Conservation (phyloP, 345 rosid species). For the Salix dunnii region DNA sequence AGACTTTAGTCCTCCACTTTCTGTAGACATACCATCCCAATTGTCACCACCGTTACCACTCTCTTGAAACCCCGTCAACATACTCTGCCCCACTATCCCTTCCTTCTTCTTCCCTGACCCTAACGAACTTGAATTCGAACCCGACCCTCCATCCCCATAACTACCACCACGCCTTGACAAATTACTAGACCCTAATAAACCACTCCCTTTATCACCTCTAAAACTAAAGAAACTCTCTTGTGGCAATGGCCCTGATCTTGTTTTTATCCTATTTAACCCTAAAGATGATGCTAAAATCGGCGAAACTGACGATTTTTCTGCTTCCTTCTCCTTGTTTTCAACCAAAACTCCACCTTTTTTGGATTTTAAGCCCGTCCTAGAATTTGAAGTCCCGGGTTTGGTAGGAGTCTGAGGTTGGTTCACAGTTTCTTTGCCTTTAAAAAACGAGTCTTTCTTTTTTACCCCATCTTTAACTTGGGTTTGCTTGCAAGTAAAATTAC, state of each 20-base stretch:
- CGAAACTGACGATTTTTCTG: constrained; percentile 43
- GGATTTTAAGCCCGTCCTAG: constrained; percentile 23
- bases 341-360: constrained; percentile 34
- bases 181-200: constrained; percentile 61
- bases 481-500: constrained; percentile 34
- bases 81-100: constrained; percentile 27
- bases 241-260: constrained; percentile 94
- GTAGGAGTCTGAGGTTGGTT: constrained; percentile 10
- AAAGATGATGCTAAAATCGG: constrained; percentile 91
- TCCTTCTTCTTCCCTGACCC: constrained; percentile 56
- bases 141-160: constrained; percentile 31
- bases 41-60: constrained; percentile 38
- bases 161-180: constrained; percentile 49
- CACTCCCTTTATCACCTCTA: constrained; percentile 53
- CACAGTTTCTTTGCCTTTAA: constrained; percentile 43
- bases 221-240: constrained; percentile 74
- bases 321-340: constrained; percentile 25
- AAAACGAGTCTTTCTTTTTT: constrained; percentile 47
- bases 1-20: constrained; percentile 40
- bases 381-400: constrained; percentile 30
- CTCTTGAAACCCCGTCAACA: constrained; percentile 39
- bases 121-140: constrained; percentile 31
- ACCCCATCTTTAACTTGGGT: constrained; percentile 54
- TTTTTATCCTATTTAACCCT: constrained; percentile 88
- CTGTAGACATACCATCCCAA: constrained; percentile 44